Conservation (phyloP, 2,329 filamentous ascomycete species). For the Claviceps sp. region DNA sequence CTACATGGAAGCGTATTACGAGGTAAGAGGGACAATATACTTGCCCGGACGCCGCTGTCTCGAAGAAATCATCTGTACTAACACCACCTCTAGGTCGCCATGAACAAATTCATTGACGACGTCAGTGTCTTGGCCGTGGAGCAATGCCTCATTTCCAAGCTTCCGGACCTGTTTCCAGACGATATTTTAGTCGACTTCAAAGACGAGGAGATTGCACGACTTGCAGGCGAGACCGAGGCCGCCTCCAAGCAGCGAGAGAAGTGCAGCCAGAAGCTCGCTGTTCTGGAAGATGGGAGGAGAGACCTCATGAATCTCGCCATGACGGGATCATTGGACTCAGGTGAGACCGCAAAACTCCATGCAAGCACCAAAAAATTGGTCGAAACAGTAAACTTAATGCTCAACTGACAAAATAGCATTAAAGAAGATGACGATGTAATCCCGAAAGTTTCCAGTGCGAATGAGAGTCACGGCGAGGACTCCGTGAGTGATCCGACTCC, state of each 20-base stretch:
- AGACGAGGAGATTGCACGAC: conserved; percentile 3
- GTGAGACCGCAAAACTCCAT: background rate
- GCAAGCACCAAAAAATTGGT: too few relatives aligned
- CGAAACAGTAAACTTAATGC: too few relatives aligned
- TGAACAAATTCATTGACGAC: conserved; percentile 12
- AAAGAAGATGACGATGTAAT: too few relatives aligned
- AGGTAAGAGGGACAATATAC: conserved; percentile 13
- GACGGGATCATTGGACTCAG: background rate
- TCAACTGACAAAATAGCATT: too few relatives aligned
- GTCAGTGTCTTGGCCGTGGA: conserved; percentile 15
- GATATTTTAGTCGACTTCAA: conserved; percentile 9
- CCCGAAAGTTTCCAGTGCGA: too few relatives aligned
- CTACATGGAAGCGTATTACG: conserved; percentile 27
- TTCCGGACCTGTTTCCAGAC: conserved; percentile 10
- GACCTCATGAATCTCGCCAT: background rate
- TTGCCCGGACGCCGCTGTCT: background rate
- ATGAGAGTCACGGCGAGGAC: too few relatives aligned
- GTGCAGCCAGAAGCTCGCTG: conserved; percentile 1
- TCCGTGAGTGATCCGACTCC: too few relatives aligned
- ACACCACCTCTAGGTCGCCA: conserved; percentile 8
- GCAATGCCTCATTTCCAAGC: conserved; percentile 8
- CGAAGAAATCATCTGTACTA: background rate
- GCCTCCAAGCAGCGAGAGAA: conserved; percentile 1
- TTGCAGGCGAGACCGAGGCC: conserved; percentile 1
- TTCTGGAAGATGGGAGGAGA: background rate